Conservation (phyloP, 495 filamentous ascomycete species). For the Trichoderma asperelloides region DNA sequence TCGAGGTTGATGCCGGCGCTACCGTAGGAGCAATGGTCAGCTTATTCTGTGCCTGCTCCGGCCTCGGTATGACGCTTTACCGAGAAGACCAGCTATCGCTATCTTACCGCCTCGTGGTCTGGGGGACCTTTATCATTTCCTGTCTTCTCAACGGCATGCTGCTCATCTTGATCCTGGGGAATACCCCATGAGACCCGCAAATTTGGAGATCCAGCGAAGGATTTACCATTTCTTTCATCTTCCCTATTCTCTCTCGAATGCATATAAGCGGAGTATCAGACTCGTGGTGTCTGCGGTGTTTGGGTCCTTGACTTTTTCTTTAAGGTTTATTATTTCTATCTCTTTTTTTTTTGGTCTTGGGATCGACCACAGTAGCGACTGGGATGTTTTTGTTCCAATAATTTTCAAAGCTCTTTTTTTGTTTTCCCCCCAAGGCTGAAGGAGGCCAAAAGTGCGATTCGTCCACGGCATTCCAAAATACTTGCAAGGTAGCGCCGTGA, state of each 20-base stretch:
- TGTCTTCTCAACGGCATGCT: conserved; percentile 44
- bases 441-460: not conserved
- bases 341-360: not conserved
- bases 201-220: not conserved
- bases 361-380: not conserved
- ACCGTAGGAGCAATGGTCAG: conserved; percentile 47
- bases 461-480: not conserved
- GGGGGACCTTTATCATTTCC: conserved; percentile 33
- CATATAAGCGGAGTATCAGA: not conserved
- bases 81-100: conserved; percentile 32
- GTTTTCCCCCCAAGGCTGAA: not conserved
- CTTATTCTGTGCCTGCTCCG: conserved; percentile 45
- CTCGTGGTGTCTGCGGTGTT: not conserved
- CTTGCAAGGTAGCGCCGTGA: not conserved
- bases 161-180: conserved; percentile 37
- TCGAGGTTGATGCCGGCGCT: conserved; percentile 53
- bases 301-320: not conserved
- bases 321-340: not conserved
- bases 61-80: conserved; percentile 40
- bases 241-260: not conserved
- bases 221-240: not conserved
- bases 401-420: not conserved
- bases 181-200: conserved; percentile 13
- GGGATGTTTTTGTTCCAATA: not conserved
- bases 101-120: conserved; percentile 33